Conservation (phyloP, 352 stramenopile species). For the Lagenidium sp. region DNA sequence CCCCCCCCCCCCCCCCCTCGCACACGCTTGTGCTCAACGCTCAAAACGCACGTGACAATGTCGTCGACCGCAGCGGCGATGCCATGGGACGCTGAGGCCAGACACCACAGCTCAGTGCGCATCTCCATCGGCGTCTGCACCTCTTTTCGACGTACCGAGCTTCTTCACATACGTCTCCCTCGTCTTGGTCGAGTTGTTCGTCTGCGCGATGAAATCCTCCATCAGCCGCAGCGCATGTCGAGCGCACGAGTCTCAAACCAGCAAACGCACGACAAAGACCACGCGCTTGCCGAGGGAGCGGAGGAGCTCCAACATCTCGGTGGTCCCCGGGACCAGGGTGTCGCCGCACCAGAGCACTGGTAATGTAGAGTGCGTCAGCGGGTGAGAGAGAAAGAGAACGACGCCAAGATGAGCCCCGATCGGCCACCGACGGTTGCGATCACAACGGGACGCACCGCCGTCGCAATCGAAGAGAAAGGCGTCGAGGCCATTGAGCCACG, state of each 20-base stretch:
- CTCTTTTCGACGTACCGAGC: constrained; percentile 51
- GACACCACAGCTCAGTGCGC: background rate
- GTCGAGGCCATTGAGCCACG: constrained; percentile 53
- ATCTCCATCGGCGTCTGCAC: too few relatives aligned
- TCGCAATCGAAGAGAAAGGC: constrained; percentile 67
- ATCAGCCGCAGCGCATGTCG: background rate
- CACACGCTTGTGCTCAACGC: too few relatives aligned
- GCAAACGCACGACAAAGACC: constrained; percentile 49
- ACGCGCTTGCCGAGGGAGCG: constrained; percentile 61
- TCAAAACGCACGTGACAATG: background rate
- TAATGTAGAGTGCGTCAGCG: too few relatives aligned
- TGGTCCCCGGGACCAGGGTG: constrained; percentile 38
- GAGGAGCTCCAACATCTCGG: constrained; percentile 42
- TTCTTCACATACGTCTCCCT: constrained; percentile 70
- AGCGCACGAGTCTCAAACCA: background rate
- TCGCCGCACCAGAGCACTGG: constrained; percentile 60
- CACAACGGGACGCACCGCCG: background rate
- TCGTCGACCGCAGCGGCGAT: background rate
- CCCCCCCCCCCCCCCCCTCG: too few relatives aligned
- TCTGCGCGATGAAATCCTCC: constrained; percentile 19
- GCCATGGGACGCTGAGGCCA: background rate
- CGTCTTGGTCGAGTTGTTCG: constrained; percentile 73
- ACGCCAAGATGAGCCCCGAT: too few relatives aligned
- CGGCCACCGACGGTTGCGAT: too few relatives aligned
- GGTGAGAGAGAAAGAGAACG: too few relatives aligned